These are phyloP conservation scores for Vaccinium macrocarpon DNA, from an alignment of 148 eudicot species.

Conservation along the genomic window DNA sequence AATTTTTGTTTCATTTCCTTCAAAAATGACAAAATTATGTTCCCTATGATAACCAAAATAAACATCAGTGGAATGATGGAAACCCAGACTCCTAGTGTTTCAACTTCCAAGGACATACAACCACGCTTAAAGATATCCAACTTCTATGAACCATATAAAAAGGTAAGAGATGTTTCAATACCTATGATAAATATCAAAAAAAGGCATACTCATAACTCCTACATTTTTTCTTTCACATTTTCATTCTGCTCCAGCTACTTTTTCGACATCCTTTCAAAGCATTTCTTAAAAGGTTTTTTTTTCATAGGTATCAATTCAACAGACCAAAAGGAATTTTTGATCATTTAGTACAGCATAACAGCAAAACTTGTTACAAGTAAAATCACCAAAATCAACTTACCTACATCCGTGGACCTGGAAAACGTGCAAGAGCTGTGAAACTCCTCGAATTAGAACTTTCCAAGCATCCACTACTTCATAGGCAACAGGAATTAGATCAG, in stretches of 20 bases:
- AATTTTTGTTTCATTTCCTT: background rate
- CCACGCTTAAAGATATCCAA: background rate
- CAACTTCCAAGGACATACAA: background rate
- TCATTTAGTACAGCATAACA: background rate
- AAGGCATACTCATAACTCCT: background rate
- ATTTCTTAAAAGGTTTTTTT: background rate
- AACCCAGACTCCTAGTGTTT: background rate
- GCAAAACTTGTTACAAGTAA: background rate
- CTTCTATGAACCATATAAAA: background rate
- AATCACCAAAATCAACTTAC: slow-evolving; percentile 29
- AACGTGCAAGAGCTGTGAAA: slow-evolving; percentile 82
- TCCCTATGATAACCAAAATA: background rate
- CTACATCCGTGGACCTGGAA: slow-evolving; percentile 91
- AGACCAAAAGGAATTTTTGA: background rate
- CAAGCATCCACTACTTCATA: slow-evolving; percentile 80
- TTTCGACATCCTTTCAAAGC: background rate
- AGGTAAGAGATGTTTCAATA: background rate
- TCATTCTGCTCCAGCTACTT: background rate
- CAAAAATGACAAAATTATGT: background rate
- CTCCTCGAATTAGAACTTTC: slow-evolving; percentile 74
- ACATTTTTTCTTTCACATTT: background rate
- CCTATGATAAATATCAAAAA: background rate
- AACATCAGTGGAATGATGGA: background rate
- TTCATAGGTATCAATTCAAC: background rate
- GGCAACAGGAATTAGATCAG: slow-evolving; percentile 80